Percentiles rank a stretch among this genome's conserved stretches.
These are phyloP conservation scores for Leccinum variicolor DNA, from an alignment of 768 basidiomycete genomes.

Conservation along the genomic window DNA sequence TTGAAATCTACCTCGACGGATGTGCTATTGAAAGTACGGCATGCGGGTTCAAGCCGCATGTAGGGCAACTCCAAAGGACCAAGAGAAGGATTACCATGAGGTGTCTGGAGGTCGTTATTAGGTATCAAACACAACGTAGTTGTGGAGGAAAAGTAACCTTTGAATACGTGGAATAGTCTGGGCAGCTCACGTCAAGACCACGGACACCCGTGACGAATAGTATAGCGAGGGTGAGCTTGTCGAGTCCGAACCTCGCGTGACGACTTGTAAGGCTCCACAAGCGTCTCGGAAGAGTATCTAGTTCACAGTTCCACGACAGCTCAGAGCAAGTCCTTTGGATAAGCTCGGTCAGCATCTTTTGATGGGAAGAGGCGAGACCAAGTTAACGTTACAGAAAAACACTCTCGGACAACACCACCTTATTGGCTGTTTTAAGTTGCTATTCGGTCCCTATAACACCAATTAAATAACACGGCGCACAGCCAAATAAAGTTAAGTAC, in stretches of 20 bases:
- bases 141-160: slow-evolving; percentile 35
- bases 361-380: background rate
- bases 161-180: slow-evolving; percentile 60
- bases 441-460: background rate
- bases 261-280: slow-evolving; percentile 9
- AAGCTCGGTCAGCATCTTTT: slow-evolving; percentile 8
- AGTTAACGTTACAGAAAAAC: background rate
- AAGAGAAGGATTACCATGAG: slow-evolving; percentile 57
- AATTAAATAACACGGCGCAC: background rate
- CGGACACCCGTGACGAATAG: slow-evolving; percentile 19
- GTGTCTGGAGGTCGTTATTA: slow-evolving; percentile 34
- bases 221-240: slow-evolving; percentile 18
- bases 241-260: slow-evolving; percentile 22
- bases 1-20: slow-evolving; percentile 59
- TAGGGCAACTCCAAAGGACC: slow-evolving; percentile 64
- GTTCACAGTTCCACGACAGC: slow-evolving; percentile 4
- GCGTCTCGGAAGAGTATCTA: background rate
- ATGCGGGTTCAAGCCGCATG: slow-evolving; percentile 67
- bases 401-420: background rate
- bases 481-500: background rate
- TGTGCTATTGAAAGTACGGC: slow-evolving; percentile 73
- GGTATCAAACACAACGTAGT: background rate
- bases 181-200: slow-evolving; percentile 41
- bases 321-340: slow-evolving; percentile 3
- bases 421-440: no score